phyloP scores from a whole-genome alignment of 176 grass and related monocot genomes.

The Calamus simplicifolius region DNA sequence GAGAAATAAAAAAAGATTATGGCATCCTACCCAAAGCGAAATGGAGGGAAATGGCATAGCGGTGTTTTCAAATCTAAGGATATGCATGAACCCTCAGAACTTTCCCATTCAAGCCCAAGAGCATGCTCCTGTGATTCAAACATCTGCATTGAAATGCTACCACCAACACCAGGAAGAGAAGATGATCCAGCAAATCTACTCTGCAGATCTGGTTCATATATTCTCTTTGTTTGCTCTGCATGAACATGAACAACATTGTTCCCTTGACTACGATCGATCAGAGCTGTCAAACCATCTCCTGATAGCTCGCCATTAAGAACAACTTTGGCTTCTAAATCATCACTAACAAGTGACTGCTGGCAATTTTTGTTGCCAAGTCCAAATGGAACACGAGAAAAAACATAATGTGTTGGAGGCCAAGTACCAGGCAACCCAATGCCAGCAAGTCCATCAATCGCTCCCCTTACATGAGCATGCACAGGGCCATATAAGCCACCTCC shows the following conservation, averaged over 20 bases:
- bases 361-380: constrained; percentile 78
- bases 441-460: constrained; percentile 84
- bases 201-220: constrained; percentile 46
- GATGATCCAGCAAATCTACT: constrained; percentile 37
- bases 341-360: constrained; percentile 55
- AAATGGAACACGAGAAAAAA: constrained; percentile 90
- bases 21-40: constrained; percentile 80
- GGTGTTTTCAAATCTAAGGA: constrained; percentile 96
- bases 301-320: constrained; percentile 68
- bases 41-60: constrained; percentile 85
- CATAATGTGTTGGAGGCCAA: constrained; percentile 86
- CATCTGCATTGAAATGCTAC: constrained; percentile 55
- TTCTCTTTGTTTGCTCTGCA: constrained; percentile 29
- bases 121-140: constrained; percentile 65
- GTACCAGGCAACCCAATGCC: constrained; percentile 74
- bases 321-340: constrained; percentile 82
- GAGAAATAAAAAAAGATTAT: constrained; percentile 5
- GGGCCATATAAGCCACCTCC: constrained; percentile 58
- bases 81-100: constrained; percentile 59
- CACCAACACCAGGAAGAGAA: constrained; percentile 53
- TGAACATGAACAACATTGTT: constrained; percentile 27
- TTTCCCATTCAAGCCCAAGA: constrained; percentile 50
- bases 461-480: constrained; percentile 77
- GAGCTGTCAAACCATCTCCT: constrained; percentile 82
- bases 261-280: constrained; percentile 84